A percentile compares a stretch with the other conserved stretches of the same genome.
Conservation (phyloP, 208 protist genomes). For the Leishmania braziliensis region DNA sequence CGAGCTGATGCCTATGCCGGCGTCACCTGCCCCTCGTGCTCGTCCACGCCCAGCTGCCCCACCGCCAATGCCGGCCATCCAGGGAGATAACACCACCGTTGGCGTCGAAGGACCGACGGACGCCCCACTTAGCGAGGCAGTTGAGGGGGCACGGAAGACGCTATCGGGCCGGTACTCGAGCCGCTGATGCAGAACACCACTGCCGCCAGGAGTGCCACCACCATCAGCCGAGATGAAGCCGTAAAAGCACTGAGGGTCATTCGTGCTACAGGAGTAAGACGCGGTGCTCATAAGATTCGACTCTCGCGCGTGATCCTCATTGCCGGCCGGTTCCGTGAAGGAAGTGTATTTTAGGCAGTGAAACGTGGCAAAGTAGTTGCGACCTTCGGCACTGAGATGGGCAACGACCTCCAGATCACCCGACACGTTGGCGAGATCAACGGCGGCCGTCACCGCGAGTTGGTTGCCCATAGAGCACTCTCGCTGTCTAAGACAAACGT, state of each 20-base stretch:
- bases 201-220: neutral
- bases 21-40: neutral
- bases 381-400: constrained; percentile 54
- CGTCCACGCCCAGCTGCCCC: constrained; percentile 7
- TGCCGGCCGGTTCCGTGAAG: neutral
- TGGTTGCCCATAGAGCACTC: constrained; percentile 72
- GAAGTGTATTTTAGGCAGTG: constrained; percentile 42
- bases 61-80: neutral
- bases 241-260: constrained; percentile 3
- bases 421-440: constrained; percentile 69
- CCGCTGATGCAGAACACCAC: neutral
- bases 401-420: constrained; percentile 47
- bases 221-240: constrained; percentile 17
- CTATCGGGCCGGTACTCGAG: constrained; percentile 12
- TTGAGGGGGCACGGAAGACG: constrained; percentile 15
- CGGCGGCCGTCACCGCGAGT: constrained; percentile 52
- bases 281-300: neutral
- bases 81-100: neutral
- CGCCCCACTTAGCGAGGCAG: neutral
- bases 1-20: neutral
- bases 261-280: neutral
- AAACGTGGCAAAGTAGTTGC: constrained; percentile 72
- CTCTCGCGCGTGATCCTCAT: neutral
- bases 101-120: neutral
- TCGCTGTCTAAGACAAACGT: neutral